Percentiles rank a stretch among this genome's conserved stretches.
phyloP scores from a whole-genome alignment of 176 grass and related monocot genomes.

The Oropetium thomaeum region DNA sequence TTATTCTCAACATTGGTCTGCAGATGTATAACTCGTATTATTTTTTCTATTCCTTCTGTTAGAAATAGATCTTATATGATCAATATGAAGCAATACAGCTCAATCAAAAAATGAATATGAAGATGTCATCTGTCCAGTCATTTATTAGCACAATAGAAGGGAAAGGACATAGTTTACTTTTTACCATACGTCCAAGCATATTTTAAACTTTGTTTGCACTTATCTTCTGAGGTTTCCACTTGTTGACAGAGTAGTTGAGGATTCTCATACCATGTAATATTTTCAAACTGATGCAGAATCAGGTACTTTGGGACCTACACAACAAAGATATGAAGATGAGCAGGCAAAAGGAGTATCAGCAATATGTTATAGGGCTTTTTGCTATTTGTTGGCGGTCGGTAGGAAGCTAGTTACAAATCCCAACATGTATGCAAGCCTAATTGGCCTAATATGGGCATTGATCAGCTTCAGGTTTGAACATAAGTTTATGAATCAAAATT shows the following conservation, averaged over 20 bases:
- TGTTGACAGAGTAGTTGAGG: not conserved
- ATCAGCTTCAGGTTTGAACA: constrained; percentile 74
- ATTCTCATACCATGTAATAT: constrained; percentile 14
- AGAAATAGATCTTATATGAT: constrained; percentile 4
- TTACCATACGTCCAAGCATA: not conserved
- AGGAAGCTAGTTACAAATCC: constrained; percentile 76
- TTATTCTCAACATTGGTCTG: not conserved
- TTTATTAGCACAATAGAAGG: too few relatives aligned
- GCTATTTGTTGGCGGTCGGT: constrained; percentile 50
- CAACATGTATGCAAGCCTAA: constrained; percentile 73
- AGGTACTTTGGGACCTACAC: constrained; percentile 35
- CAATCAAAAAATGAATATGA: not conserved
- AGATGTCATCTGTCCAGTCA: not conserved
- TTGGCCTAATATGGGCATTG: constrained; percentile 66
- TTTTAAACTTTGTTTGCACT: not conserved
- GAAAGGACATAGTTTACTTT: too few relatives aligned
- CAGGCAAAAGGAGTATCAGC: constrained; percentile 49
- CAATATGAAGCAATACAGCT: not conserved
- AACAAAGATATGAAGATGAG: constrained; percentile 40
- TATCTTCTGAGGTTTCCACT: constrained; percentile 3
- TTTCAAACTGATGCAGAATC: constrained; percentile 45
- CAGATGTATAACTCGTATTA: not conserved
- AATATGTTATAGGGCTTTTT: constrained; percentile 42
- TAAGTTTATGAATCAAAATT: constrained; percentile 17
- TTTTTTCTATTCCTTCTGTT: not conserved